phyloP scores from a whole-genome alignment of 2,329 filamentous ascomycete species.

The Xylaria digitata region DNA sequence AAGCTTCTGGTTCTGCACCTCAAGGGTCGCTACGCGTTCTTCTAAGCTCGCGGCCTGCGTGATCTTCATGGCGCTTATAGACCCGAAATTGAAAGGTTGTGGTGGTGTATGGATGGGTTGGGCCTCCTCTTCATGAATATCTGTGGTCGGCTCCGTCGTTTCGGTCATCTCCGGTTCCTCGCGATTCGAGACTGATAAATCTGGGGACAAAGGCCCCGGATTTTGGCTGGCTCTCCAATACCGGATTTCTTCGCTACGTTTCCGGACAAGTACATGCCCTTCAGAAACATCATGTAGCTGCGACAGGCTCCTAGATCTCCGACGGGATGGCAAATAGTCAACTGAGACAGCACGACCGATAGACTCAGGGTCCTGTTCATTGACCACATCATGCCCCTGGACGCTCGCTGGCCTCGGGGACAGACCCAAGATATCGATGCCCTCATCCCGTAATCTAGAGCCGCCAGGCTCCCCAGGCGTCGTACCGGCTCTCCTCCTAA shows the following conservation, averaged over 20 bases:
- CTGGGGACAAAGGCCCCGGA: constrained; percentile 62
- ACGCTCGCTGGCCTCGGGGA: constrained; percentile 71
- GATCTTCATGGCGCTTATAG: constrained; percentile 66
- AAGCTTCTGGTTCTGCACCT: constrained; percentile 63
- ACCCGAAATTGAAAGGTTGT: constrained; percentile 67
- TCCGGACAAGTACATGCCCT: constrained; percentile 54
- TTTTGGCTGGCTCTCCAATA: constrained; percentile 73
- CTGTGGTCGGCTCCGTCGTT: constrained; percentile 46
- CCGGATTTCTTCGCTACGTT: constrained; percentile 72
- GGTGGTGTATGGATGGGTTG: constrained; percentile 53
- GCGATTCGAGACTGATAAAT: constrained; percentile 60
- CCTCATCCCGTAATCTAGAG: constrained; percentile 54
- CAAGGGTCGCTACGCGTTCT: constrained; percentile 63
- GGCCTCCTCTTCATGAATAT: constrained; percentile 49
- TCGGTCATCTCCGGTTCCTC: constrained; percentile 43
- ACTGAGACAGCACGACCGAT: constrained; percentile 73
- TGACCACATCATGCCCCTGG: constrained; percentile 60
- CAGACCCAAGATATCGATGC: constrained; percentile 63
- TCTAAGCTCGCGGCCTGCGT: constrained; percentile 66
- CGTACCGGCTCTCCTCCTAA: constrained; percentile 57
- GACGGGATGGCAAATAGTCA: constrained; percentile 60
- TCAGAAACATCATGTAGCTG: constrained; percentile 60
- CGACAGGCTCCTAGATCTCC: constrained; percentile 70
- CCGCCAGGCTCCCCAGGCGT: constrained; percentile 56
- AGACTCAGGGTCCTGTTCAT: constrained; percentile 60